These are phyloP conservation scores for Trichoderma atrobrunneum DNA, from an alignment of 2,329 filamentous ascomycete species.

Conservation along the genomic window DNA sequence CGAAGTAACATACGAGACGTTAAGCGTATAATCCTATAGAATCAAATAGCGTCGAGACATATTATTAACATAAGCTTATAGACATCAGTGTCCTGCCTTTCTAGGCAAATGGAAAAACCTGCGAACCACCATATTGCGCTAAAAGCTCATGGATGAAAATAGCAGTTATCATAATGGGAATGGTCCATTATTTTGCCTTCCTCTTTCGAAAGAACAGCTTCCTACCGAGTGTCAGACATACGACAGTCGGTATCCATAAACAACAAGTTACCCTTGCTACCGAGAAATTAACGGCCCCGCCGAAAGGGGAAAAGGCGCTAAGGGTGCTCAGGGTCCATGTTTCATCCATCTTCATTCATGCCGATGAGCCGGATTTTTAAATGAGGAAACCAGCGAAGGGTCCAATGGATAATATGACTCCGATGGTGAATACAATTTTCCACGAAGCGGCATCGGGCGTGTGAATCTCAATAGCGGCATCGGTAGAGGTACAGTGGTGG, in stretches of 20 bases:
- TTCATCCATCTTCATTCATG: neutral
- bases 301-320: neutral
- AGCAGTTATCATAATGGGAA: neutral
- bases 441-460: neutral
- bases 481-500: too few species aligned
- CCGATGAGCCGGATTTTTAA: neutral
- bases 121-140: neutral
- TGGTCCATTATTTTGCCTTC: neutral
- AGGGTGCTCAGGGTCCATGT: neutral
- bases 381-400: too few species aligned
- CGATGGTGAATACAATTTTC: neutral
- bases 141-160: neutral
- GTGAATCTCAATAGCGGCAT: neutral
- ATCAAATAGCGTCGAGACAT: neutral
- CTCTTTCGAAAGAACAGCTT: neutral
- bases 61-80: conserved; percentile 1
- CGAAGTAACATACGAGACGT: conserved; percentile 1
- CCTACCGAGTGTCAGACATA: neutral
- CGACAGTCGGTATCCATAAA: neutral
- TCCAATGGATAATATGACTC: neutral
- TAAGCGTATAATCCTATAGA: neutral
- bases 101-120: neutral
- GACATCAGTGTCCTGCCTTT: conserved; percentile 2
- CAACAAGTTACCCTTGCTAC: neutral
- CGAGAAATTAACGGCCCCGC: neutral